Percentiles rank a stretch among this genome's conserved stretches.
Evolutionary conservation across 805 yeast species (phyloP).

Genomic region (Brettanomyces sp.): DNA sequence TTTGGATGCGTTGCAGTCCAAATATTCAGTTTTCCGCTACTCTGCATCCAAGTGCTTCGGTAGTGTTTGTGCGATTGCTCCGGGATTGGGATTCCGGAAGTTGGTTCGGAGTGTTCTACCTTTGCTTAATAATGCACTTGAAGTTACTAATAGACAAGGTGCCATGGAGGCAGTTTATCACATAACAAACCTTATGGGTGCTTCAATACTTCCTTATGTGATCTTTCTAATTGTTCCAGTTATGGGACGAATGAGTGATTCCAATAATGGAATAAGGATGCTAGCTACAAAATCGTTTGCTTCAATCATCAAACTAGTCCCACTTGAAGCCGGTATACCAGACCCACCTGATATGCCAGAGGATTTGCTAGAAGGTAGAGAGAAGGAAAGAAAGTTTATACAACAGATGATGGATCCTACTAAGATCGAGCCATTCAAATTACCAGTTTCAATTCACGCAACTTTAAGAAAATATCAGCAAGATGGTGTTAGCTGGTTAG

Average conservation of each 20-base stretch:
- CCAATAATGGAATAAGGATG: slow-evolving; percentile 78
- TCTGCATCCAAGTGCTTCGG: slow-evolving; percentile 88
- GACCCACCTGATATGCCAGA: slow-evolving; percentile 89
- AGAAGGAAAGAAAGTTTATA: slow-evolving; percentile 86
- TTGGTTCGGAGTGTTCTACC: slow-evolving; percentile 76
- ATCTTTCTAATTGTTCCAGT: slow-evolving; percentile 94
- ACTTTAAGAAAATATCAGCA: slow-evolving; percentile 92
- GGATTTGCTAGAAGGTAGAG: slow-evolving; percentile 79
- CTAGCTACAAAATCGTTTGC: slow-evolving; percentile 96
- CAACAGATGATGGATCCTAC: slow-evolving; percentile 97
- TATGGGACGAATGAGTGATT: slow-evolving; percentile 95
- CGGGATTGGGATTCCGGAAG: slow-evolving; percentile 65
- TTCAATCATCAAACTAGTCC: slow-evolving; percentile 87
- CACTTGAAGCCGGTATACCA: slow-evolving; percentile 93
- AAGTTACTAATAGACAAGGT: slow-evolving; percentile 74
- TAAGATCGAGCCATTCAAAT: slow-evolving; percentile 74
- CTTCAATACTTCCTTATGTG: slow-evolving; percentile 84
- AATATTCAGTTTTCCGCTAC: slow-evolving; percentile 77
- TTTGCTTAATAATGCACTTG: slow-evolving; percentile 66
- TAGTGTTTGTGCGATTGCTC: slow-evolving; percentile 58
- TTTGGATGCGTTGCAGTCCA: slow-evolving; percentile 47
- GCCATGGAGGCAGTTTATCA: slow-evolving; percentile 88
- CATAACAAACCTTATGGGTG: slow-evolving; percentile 75
- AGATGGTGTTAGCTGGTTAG: slow-evolving; percentile 98
- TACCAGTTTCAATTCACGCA: slow-evolving; percentile 90